Percentiles rank a stretch among this genome's conserved stretches.
Conservation (phyloP, 495 filamentous ascomycete genomes). For the Trichoderma erinaceum region DNA sequence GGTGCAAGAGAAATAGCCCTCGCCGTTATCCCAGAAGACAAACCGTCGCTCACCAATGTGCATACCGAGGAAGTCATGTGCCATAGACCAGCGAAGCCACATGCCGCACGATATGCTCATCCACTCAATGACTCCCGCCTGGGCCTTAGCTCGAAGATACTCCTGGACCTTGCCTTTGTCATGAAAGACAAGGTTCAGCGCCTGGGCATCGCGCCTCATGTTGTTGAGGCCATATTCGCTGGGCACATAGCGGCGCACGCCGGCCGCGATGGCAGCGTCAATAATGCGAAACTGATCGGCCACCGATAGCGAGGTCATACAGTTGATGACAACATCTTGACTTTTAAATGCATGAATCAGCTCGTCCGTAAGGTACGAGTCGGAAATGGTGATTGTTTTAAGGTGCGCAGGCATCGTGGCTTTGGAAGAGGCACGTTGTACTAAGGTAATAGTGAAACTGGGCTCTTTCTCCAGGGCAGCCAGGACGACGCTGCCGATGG, state of each 20-base stretch:
- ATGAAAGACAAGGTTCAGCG: constrained; percentile 32
- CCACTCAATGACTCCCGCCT: constrained; percentile 32
- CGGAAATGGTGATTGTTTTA: constrained; percentile 22
- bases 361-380: constrained; percentile 20
- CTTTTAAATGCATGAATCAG: constrained; percentile 24
- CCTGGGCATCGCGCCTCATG: constrained; percentile 34
- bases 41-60: constrained; percentile 28
- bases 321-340: constrained; percentile 26
- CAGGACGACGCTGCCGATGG: constrained; percentile 25
- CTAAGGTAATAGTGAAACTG: constrained; percentile 22
- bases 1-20: constrained; percentile 23
- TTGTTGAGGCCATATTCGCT: constrained; percentile 71
- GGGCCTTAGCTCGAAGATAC: constrained; percentile 29
- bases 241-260: constrained; percentile 45
- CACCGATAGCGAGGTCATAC: constrained; percentile 20
- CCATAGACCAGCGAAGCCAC: constrained; percentile 40
- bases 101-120: constrained; percentile 33
- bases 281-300: constrained; percentile 38
- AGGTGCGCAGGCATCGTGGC: constrained; percentile 18
- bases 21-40: constrained; percentile 37
- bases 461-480: constrained; percentile 22
- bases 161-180: constrained; percentile 39
- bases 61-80: constrained; percentile 29
- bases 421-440: constrained; percentile 27
- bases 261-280: constrained; percentile 45